Base-by-base conservation (phyloP, 2,329 filamentous ascomycete genomes). In the Neofusicoccum umdonicola region DNA sequence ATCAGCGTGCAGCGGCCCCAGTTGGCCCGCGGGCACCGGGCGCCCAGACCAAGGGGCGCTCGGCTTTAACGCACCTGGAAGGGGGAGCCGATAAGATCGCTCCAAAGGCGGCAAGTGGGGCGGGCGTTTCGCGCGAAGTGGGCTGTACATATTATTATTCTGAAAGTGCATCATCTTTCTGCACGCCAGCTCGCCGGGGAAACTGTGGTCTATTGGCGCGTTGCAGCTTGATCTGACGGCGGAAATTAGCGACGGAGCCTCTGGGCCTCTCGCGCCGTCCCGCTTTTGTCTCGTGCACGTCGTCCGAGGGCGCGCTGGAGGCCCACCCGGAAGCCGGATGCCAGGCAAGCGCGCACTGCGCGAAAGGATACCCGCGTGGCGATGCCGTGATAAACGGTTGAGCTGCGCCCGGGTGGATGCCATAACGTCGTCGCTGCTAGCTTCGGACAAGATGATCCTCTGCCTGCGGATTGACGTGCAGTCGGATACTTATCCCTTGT, bases 31-130 rank as follows among this genome's bases (percentile, higher is more conserved):
- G 44, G 44, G 50, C 60, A 31, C 27, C 27, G 27, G 5, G 47
- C 60, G 48, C 50, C 60, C 41, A 52, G 47, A 35, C 60, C 48
- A 52, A 63, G 60, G 48, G 60, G 47, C 37, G 42, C 41, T 50
- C 58, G 34, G 58, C 34, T 31, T 58, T 39, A 56, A 35, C 35
- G 13, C 15, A 56, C 52, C 51, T 27, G 42, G 52, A 41, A 61
- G 35, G 42, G 31, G 39, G n/a, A 61, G 42, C 50, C 50, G 62
- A 63, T 48, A 57, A 37, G 62, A 63, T 54, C 62, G 41, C 42
- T 52, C 50, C 48, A 54, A 63, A 63, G 41, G 48, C 52, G 51
- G 62, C 44, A 63, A 56, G 62, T 63, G 62, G 62, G 62, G 62
- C 42, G 50, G 62, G 62, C 42, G 50, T 63, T 56, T 56, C 31